Evolutionary conservation across 148 eudicot species (phyloP).

Genomic region (Rhododendron williamsianum): DNA sequence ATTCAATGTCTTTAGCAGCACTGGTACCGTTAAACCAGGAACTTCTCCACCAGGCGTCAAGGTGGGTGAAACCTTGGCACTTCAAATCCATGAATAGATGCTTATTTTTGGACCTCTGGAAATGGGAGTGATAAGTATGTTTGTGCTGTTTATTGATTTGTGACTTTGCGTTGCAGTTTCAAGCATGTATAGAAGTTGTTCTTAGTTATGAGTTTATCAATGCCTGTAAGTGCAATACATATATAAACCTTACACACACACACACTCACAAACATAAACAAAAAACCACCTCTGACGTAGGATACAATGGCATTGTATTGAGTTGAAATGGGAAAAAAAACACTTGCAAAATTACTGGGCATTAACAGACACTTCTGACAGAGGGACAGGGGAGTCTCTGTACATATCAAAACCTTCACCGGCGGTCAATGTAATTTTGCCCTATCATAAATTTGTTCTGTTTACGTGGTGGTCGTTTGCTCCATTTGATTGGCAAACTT

Average conservation of each 20-base stretch:
- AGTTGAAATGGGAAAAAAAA: not conserved
- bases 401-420: not conserved
- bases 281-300: not conserved
- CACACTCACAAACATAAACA: too few species aligned
- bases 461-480: not conserved
- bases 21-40: conserved; percentile 2
- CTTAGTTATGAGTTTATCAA: not conserved
- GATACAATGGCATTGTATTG: not conserved
- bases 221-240: not conserved
- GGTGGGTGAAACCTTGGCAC: not conserved
- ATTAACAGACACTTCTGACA: not conserved
- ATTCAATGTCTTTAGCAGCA: conserved; percentile 7
- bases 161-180: not conserved
- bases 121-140: not conserved
- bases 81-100: not conserved
- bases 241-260: not conserved
- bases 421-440: not conserved
- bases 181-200: not conserved
- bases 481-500: not conserved
- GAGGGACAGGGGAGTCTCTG: not conserved
- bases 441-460: not conserved
- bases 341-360: not conserved
- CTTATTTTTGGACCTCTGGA: not conserved
- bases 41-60: conserved; percentile 4
- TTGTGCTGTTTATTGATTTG: not conserved